Evolutionary conservation across 2,329 filamentous ascomycete genomes (phyloP), one percentile per base, ranked within the genome.

Genomic region (Talaromyces atroroseus): DNA sequence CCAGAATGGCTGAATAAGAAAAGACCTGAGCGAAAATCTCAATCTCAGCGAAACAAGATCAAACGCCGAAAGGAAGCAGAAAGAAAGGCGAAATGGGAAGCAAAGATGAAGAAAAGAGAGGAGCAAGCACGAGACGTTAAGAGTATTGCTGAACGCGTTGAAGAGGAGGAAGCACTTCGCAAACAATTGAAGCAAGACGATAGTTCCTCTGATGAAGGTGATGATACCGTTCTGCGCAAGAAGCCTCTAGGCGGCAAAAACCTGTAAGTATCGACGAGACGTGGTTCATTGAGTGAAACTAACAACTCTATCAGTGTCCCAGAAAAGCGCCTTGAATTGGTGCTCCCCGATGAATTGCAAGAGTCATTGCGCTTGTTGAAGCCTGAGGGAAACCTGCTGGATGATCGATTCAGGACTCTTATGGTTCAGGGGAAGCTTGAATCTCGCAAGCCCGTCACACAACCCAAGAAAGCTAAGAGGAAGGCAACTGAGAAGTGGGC

Each of bases 401-500:
- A 90, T 63, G 94, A 99, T 67, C 82, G 94, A 51, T 97, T 96
- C 78, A 81, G 94, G 60, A 97, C 84, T 71, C 79, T 97, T 74
- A 78, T 97, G 60, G 82, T 97, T 34, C 84, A 91, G 61, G 94
- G 94, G 58, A 95, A 94, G 76, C 76, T 99, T 59, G 94, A 99
- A 78, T 82, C 83, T 50, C 82, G 94, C 64, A 87, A 87, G 69
- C 86, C 86, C 52, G 83, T 92, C 57, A 82, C 86, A 6, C 92
- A 94, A 76, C 82, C 82, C 66, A 95, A 89, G 81, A 89, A 94
- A 78, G 83, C 84, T 61, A 92, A 86, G 80, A 85, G 79, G 64
- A 90, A 89, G 72, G 74, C 85, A 52, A 96, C 90, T 6, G 94
- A 97, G 82, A 99, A 97, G 76, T 99, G 94, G 94, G 85, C 87